These are phyloP conservation scores for Conticribra guillardii DNA, from an alignment of 108 stramenopile species.

Conservation along the genomic window DNA sequence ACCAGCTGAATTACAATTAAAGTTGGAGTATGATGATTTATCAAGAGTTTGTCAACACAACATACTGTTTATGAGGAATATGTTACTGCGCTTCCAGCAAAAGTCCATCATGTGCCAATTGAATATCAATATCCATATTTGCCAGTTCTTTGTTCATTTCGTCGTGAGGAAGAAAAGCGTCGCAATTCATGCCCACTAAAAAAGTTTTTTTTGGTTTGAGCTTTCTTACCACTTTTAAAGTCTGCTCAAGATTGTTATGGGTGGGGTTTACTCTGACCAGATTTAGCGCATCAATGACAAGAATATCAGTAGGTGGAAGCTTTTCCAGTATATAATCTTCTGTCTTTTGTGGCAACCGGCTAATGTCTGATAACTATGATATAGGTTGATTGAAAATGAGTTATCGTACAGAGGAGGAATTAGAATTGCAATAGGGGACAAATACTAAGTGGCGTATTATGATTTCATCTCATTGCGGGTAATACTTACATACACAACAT, in stretches of 20 bases:
- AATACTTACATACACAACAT: constrained; percentile 77
- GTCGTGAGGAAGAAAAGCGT: constrained; percentile 77
- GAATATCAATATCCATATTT: constrained; percentile 37
- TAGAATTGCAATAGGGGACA: no score
- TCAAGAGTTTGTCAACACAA: no score
- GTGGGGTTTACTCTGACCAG: constrained; percentile 41
- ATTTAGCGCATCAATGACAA: constrained; percentile 76
- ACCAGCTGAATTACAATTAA: no score
- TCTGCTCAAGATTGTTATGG: constrained; percentile 75
- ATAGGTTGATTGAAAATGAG: background rate
- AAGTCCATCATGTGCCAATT: constrained; percentile 77
- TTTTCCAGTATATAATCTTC: constrained; percentile 65
- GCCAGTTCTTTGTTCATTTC: constrained; percentile 70
- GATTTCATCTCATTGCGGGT: no score
- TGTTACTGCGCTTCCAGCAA: constrained; percentile 12
- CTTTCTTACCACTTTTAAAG: constrained; percentile 52
- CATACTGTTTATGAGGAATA: no score
- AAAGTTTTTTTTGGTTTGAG: constrained; percentile 64
- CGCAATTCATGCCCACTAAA: constrained; percentile 89
- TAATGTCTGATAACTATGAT: constrained; percentile 73
- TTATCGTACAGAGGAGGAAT: no score
- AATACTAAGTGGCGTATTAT: no score
- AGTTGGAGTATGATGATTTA: no score
- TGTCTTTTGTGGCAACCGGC: constrained; percentile 72
- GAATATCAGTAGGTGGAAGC: constrained; percentile 77